Percentiles rank a stretch among this genome's conserved stretches.
phyloP scores from a whole-genome alignment of 2,329 filamentous ascomycete species.

The Aureobasidium sp. region DNA sequence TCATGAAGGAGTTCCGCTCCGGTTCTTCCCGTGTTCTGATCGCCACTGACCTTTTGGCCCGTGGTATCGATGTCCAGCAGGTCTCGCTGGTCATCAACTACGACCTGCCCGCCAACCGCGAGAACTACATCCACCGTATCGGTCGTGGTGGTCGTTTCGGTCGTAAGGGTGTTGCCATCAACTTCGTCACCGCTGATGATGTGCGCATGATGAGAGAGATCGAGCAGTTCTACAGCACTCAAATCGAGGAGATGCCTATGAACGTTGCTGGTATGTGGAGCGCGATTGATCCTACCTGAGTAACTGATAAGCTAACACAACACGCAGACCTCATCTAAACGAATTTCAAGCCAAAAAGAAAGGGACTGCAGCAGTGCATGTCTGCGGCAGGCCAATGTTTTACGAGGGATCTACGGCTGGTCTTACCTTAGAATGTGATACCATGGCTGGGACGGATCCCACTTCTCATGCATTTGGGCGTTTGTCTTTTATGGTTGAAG shows the following conservation, averaged over 20 bases:
- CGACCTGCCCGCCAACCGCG: conserved; percentile 94
- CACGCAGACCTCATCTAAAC: conserved; percentile 31
- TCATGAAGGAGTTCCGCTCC: conserved; percentile 99
- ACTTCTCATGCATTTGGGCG: conserved; percentile 13
- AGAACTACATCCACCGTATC: conserved; percentile 99
- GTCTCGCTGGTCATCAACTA: conserved; percentile 99
- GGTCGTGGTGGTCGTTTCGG: conserved; percentile 99
- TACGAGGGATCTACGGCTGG: conserved; percentile 11
- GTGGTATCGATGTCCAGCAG: conserved; percentile 99
- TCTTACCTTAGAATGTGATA: conserved; percentile 10
- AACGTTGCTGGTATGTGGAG: conserved; percentile 54
- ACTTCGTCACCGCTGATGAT: conserved; percentile 98
- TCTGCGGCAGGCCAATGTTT: conserved; percentile 4
- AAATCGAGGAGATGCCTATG: conserved; percentile 99
- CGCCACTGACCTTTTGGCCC: conserved; percentile 92
- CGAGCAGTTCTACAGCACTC: conserved; percentile 99
- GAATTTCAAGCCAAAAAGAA: conserved; percentile 9
- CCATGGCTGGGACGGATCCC: conserved; percentile 7
- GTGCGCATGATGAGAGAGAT: conserved; percentile 99
- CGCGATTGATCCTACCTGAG: conserved; percentile 36
- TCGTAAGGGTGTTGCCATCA: conserved; percentile 99
- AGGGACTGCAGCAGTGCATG: conserved; percentile 12
- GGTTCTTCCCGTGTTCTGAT: conserved; percentile 98
- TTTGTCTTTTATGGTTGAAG: conserved; percentile 11
- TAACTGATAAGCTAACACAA: conserved; percentile 38